Evolutionary conservation across 2,329 filamentous ascomycete species (phyloP).

Genomic region (Colletotrichum lupini): DNA sequence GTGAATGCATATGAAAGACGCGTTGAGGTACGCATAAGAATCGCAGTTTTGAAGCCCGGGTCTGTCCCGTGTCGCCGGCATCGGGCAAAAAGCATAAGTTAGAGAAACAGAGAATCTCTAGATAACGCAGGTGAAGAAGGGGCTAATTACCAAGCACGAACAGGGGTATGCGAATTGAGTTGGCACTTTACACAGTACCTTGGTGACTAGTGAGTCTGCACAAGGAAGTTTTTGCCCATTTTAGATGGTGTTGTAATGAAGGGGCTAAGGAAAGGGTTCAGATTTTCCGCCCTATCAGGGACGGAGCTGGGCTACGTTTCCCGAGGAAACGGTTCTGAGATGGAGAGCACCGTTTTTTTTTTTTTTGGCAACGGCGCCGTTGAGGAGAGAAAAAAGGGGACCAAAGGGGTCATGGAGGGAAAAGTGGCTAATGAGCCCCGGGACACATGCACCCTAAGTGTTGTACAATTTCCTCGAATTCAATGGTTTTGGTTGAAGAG

Average conservation of each 20-base stretch:
- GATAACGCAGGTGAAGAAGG: background rate
- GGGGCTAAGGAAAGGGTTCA: background rate
- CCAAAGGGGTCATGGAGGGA: background rate
- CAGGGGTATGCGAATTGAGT: background rate
- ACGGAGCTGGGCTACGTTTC: background rate
- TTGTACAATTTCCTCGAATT: background rate
- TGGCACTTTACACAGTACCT: too few species aligned
- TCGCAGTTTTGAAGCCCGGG: too few species aligned
- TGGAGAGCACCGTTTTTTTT: background rate
- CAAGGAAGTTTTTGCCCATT: conserved; percentile 25
- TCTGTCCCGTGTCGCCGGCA: background rate
- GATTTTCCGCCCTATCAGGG: background rate
- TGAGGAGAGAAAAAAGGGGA: background rate
- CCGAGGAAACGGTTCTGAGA: background rate
- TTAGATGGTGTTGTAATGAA: background rate
- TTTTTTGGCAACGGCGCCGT: background rate
- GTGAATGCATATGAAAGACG: too few species aligned
- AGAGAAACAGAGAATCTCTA: background rate
- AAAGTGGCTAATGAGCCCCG: too few species aligned
- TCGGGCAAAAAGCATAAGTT: background rate
- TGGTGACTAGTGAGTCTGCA: too few species aligned
- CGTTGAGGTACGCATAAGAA: too few species aligned
- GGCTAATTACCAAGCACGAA: conserved; percentile 6
- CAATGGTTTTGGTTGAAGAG: background rate
- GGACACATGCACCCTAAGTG: background rate